Evolutionary conservation across 345 rosid species (phyloP).

Genomic region (Arabidopsis suecica): DNA sequence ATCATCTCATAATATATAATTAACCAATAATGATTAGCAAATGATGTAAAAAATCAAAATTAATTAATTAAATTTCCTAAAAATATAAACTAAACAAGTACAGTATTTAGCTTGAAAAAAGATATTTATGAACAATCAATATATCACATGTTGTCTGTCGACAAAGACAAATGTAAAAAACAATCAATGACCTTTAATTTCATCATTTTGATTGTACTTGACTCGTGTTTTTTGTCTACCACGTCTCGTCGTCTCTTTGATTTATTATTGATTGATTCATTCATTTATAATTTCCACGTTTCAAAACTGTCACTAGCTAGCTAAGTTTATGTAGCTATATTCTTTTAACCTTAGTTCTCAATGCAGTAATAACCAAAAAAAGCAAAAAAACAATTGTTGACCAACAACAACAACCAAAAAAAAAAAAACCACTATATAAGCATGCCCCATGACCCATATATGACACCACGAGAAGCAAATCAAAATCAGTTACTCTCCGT

Average conservation of each 20-base stretch:
- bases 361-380: neutral
- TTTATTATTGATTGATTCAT: neutral
- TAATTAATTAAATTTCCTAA: neutral
- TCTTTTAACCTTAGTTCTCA: neutral
- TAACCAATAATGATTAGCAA: neutral
- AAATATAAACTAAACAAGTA: neutral
- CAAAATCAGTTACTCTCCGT: conserved; percentile 11
- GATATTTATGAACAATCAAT: neutral
- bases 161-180: neutral
- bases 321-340: too few species aligned
- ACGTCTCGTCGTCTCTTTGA: conserved; percentile 11
- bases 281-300: neutral
- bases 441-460: neutral
- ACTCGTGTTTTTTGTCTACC: neutral
- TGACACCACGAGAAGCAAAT: conserved; percentile 14
- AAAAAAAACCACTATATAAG: neutral
- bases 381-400: neutral
- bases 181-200: neutral
- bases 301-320: neutral
- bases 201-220: neutral
- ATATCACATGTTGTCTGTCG: neutral
- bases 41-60: neutral
- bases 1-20: too few species aligned
- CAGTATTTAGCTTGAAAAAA: conserved; percentile 1
- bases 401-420: neutral